These are phyloP conservation scores for Ophiostoma ulmi DNA, from an alignment of 2,329 filamentous ascomycete genomes.

Conservation along the genomic window DNA sequence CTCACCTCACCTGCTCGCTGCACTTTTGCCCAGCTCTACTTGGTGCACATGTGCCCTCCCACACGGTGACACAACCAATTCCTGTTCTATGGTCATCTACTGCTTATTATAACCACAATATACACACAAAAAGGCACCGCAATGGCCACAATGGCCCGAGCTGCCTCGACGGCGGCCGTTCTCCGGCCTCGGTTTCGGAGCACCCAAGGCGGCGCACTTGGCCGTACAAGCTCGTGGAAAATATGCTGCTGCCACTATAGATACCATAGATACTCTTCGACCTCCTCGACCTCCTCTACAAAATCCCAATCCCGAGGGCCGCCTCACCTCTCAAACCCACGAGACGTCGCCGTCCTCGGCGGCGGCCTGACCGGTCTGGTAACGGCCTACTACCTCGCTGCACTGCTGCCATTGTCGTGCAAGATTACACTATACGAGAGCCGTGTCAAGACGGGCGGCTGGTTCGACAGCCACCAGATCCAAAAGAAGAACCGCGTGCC, in stretches of 20 bases:
- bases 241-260: not conserved
- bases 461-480: conserved; percentile 60
- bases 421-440: conserved; percentile 80
- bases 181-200: conserved; percentile 5
- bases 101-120: not conserved
- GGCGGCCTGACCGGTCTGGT: conserved; percentile 79
- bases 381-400: conserved; percentile 69
- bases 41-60: not conserved
- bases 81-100: too few species aligned
- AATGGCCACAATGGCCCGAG: conserved; percentile 15
- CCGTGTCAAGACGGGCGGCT: conserved; percentile 67
- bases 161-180: conserved; percentile 7
- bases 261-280: not conserved
- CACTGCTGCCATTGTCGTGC: conserved; percentile 56
- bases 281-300: not conserved
- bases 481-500: conserved; percentile 34
- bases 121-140: not conserved
- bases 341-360: conserved; percentile 61
- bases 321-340: conserved; percentile 8
- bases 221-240: not conserved
- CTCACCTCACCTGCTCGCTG: not conserved
- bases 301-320: not conserved
- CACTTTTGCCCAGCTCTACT: not conserved
- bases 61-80: not conserved
- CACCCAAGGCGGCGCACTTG: not conserved